Percentiles rank a stretch among this genome's conserved stretches.
phyloP scores from a whole-genome alignment of 1,139 yeast species.

The Torulaspora pretoriensis region DNA sequence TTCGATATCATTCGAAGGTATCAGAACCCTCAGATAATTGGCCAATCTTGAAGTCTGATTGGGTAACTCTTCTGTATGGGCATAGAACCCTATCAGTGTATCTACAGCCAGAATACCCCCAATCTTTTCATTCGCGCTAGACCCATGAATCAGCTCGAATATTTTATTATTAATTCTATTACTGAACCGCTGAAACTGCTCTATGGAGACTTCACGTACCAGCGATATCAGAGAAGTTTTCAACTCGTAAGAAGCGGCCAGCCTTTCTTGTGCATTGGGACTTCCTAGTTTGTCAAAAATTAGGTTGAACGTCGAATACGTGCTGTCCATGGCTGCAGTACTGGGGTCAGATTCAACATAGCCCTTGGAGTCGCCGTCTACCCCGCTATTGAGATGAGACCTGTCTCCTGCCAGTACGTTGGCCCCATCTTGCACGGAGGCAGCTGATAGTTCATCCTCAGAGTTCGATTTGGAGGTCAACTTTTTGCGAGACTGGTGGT shows the following conservation, averaged over 20 bases:
- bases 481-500: conserved; percentile 26
- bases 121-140: conserved; percentile 65
- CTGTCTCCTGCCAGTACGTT: conserved; percentile 20
- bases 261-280: conserved; percentile 45
- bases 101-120: conserved; percentile 93
- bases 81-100: conserved; percentile 75
- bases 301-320: conserved; percentile 27
- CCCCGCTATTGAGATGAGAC: conserved; percentile 18
- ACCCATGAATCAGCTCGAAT: conserved; percentile 76
- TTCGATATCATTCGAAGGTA: conserved; percentile 75
- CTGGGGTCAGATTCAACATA: conserved; percentile 24
- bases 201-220: conserved; percentile 71
- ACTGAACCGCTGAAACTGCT: conserved; percentile 74
- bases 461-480: conserved; percentile 24
- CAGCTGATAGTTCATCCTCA: conserved; percentile 27
- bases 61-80: conserved; percentile 73
- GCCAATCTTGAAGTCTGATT: conserved; percentile 89
- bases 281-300: conserved; percentile 35
- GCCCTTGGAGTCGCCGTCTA: conserved; percentile 21
- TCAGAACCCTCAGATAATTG: conserved; percentile 74
- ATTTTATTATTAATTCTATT: conserved; percentile 84
- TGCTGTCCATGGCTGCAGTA: conserved; percentile 28
- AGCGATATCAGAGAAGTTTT: conserved; percentile 62
- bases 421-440: conserved; percentile 25
- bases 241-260: conserved; percentile 61